Evolutionary conservation across 176 grass and related monocot species (phyloP).

Genomic region (Carex littledalei): DNA sequence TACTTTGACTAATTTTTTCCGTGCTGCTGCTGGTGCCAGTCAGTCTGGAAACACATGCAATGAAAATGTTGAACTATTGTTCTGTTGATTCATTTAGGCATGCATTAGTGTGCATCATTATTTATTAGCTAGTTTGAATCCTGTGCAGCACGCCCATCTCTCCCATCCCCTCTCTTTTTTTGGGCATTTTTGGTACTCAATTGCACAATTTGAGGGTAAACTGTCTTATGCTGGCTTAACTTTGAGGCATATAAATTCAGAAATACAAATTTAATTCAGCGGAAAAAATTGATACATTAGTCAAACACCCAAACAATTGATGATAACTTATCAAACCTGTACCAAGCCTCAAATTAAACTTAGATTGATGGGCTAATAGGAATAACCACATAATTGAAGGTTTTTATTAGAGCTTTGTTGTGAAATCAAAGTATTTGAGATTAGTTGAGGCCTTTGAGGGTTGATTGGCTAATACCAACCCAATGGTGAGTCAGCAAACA

Average conservation of each 20-base stretch:
- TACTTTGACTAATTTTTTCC: neutral
- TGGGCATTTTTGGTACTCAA: neutral
- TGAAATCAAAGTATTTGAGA: neutral
- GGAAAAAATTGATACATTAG: neutral
- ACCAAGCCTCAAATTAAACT: neutral
- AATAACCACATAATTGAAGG: neutral
- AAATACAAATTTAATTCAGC: neutral
- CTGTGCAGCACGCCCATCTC: neutral
- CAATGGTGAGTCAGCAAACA: neutral
- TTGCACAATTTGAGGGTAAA: neutral
- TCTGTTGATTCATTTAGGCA: neutral
- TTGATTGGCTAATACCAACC: neutral
- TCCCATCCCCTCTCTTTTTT: neutral
- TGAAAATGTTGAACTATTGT: neutral
- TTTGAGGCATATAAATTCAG: neutral
- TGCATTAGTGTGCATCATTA: neutral
- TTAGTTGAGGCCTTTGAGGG: neutral
- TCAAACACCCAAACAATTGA: neutral
- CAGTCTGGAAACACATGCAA: neutral
- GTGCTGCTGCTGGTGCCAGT: neutral
- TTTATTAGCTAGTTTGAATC: neutral
- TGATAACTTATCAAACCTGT: neutral
- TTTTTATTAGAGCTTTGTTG: neutral
- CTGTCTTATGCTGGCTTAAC: neutral
- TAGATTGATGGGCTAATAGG: neutral